Conservation (phyloP, 371 early-diverging fungal genomes). For the Mucor circinelloides region DNA sequence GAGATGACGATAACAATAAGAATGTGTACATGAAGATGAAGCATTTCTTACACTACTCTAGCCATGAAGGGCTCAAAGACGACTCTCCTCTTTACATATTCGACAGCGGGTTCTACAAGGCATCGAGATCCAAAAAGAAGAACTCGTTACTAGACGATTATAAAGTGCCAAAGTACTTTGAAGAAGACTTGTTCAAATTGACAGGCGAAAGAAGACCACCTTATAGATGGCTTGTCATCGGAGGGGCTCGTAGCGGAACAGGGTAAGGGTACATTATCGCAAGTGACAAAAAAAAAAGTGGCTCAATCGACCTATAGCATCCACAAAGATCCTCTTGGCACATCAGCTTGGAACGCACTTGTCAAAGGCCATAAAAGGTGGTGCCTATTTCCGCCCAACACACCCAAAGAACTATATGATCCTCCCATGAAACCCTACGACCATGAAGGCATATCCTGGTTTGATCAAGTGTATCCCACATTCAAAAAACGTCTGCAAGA, state of each 20-base stretch:
- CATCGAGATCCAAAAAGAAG: slow-evolving; percentile 23
- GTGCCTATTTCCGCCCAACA: slow-evolving; percentile 74
- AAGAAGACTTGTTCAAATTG: slow-evolving; percentile 74
- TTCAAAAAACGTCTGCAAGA: slow-evolving; percentile 30
- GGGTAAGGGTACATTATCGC: slow-evolving; percentile 34
- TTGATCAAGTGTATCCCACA: slow-evolving; percentile 70
- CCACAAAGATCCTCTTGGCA: slow-evolving; percentile 68
- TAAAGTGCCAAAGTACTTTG: slow-evolving; percentile 72
- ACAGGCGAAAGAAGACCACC: slow-evolving; percentile 70
- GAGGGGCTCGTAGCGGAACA: slow-evolving; percentile 68
- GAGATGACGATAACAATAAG: slow-evolving; percentile 80
- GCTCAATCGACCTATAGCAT: slow-evolving; percentile 33
- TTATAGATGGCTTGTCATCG: slow-evolving; percentile 70
- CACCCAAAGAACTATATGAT: slow-evolving; percentile 55
- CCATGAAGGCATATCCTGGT: slow-evolving; percentile 83
- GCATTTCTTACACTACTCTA: slow-evolving; percentile 67
- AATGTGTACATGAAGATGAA: slow-evolving; percentile 75
- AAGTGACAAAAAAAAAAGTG: background rate
- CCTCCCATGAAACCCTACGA: slow-evolving; percentile 69
- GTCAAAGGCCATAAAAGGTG: slow-evolving; percentile 71
- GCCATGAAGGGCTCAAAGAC: slow-evolving; percentile 59
- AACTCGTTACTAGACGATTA: slow-evolving; percentile 65
- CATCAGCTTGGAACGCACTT: slow-evolving; percentile 72
- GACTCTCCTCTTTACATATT: slow-evolving; percentile 88
- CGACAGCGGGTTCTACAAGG: slow-evolving; percentile 64